Evolutionary conservation across 73 alveolate genomes (phyloP), one percentile per base, ranked within the genome.

Genomic region (Blepharisma japonicum): DNA sequence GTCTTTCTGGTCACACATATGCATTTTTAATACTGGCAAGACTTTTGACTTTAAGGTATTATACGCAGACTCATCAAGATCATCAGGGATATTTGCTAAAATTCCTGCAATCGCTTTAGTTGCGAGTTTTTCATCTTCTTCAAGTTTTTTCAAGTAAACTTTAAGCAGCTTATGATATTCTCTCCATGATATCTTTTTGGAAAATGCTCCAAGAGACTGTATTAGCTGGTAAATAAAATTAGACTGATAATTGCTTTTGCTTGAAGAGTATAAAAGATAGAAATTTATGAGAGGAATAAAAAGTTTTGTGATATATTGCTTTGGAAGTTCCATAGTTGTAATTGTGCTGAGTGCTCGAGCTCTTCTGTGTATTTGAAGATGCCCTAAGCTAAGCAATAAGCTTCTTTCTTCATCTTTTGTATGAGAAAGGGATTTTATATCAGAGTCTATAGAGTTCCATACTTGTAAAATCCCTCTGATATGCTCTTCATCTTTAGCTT

Each of bases 361-460:
- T 9, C 74, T n/a, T 61, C 74, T 14, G 23, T 61, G 74, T n/a
- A 61, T 61, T 25, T 61, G 74, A n/a, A 61, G 47, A 61, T 61
- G 74, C 14, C 74, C 74, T 14, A 61, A 25, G 47, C 23, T 61
- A 2, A 61, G 23, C 2, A 61, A 14, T 25, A 25, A 14, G 74
- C 74, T 61, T 14, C 38, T 14, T 14, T 61, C 74, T 20, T n/a
- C 50, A 32, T 32, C 42, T 5, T 61, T 11, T 1, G 23, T 25
- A 61, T 61, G 14, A 61, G 74, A 61, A 0, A 61, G 23, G 0
- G 74, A 39, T 32, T 32, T 32, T 32, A 32, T 32, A 32, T 32
- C 42, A 20, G 49, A 8, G 14, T n/a, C 39, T n/a, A 61, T 18
- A 14, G 14, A 14, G 23, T 61, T 61, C 74, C 74, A 61, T 14